Evolutionary conservation across 2,329 filamentous ascomycete genomes (phyloP).

Genomic region (Alternaria triticina): DNA sequence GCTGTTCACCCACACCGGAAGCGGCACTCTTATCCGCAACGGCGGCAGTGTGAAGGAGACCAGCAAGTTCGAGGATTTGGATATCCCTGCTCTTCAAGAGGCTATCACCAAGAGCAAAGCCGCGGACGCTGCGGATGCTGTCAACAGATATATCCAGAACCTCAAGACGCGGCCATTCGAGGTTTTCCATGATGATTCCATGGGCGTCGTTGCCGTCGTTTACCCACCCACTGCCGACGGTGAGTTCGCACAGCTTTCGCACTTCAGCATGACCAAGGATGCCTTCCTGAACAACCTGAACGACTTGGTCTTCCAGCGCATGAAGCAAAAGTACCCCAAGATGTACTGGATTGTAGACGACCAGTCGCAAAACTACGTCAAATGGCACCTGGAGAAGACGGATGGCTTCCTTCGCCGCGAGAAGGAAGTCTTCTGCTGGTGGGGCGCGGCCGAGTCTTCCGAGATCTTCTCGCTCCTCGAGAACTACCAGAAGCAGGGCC

Average conservation of each 20-base stretch:
- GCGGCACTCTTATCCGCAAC: constrained; percentile 88
- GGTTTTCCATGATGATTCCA: constrained; percentile 91
- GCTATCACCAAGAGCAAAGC: constrained; percentile 82
- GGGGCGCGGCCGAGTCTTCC: constrained; percentile 80
- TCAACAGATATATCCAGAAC: constrained; percentile 84
- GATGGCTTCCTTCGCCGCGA: constrained; percentile 87
- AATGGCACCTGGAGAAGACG: constrained; percentile 96
- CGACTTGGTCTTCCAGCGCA: constrained; percentile 90
- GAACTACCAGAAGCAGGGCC: constrained; percentile 82
- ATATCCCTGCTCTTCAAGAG: constrained; percentile 78
- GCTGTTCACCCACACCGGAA: constrained; percentile 93
- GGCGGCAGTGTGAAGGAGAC: constrained; percentile 87
- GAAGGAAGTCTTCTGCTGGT: constrained; percentile 95
- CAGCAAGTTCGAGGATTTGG: constrained; percentile 74
- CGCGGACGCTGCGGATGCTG: constrained; percentile 79
- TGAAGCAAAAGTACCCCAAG: constrained; percentile 92
- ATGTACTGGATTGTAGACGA: constrained; percentile 96
- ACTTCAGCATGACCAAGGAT: constrained; percentile 89
- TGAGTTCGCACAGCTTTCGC: constrained; percentile 81
- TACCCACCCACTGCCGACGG: constrained; percentile 72
- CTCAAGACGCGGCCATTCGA: constrained; percentile 81
- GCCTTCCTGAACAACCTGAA: constrained; percentile 95
- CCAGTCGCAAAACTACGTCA: constrained; percentile 90
- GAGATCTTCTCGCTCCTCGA: constrained; percentile 84
- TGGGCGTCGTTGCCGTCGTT: constrained; percentile 91